A percentile compares a stretch with the other conserved stretches of the same genome.
Evolutionary conservation across 192 early-diverging fungal species (phyloP).

Genomic region (Coemansia sp.): DNA sequence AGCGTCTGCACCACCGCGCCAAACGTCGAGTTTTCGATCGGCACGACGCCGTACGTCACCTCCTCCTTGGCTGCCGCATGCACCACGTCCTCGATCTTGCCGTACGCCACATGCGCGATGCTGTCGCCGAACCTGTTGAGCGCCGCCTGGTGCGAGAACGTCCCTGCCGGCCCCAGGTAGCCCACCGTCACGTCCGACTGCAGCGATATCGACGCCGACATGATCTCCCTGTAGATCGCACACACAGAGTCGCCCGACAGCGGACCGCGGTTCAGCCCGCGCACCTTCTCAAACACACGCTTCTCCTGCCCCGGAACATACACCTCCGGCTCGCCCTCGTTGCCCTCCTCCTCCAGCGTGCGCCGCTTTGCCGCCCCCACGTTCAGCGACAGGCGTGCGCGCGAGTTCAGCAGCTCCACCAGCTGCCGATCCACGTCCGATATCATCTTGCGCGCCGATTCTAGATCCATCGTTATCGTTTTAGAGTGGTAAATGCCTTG

Average conservation of each 20-base stretch:
- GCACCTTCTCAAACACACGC: slow-evolving; percentile 72
- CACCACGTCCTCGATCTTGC: slow-evolving; percentile 78
- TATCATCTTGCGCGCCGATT: slow-evolving; percentile 63
- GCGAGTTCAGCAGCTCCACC: slow-evolving; percentile 78
- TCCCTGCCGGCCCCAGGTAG: slow-evolving; percentile 88
- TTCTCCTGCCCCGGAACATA: slow-evolving; percentile 78
- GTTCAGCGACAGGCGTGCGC: slow-evolving; percentile 75
- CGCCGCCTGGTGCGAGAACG: slow-evolving; percentile 89
- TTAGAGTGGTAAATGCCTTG: too few species aligned
- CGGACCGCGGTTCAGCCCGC: slow-evolving; percentile 73
- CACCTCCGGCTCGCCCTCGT: slow-evolving; percentile 58
- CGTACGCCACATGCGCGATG: slow-evolving; percentile 66
- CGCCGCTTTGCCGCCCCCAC: slow-evolving; percentile 72
- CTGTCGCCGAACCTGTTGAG: slow-evolving; percentile 77
- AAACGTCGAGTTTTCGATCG: slow-evolving; percentile 92
- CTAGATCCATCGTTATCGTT: slow-evolving; percentile 54
- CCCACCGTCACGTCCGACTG: slow-evolving; percentile 80
- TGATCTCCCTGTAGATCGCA: slow-evolving; percentile 77
- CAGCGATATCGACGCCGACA: slow-evolving; percentile 86
- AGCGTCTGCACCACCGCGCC: slow-evolving; percentile 85
- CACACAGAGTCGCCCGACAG: slow-evolving; percentile 67
- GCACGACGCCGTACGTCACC: slow-evolving; percentile 87
- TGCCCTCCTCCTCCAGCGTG: slow-evolving; percentile 44
- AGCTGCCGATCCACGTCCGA: slow-evolving; percentile 73
- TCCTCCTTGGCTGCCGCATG: slow-evolving; percentile 69